These are phyloP conservation scores for Luvunga scandens DNA, from an alignment of 345 rosid genomes.

Conservation along the genomic window DNA sequence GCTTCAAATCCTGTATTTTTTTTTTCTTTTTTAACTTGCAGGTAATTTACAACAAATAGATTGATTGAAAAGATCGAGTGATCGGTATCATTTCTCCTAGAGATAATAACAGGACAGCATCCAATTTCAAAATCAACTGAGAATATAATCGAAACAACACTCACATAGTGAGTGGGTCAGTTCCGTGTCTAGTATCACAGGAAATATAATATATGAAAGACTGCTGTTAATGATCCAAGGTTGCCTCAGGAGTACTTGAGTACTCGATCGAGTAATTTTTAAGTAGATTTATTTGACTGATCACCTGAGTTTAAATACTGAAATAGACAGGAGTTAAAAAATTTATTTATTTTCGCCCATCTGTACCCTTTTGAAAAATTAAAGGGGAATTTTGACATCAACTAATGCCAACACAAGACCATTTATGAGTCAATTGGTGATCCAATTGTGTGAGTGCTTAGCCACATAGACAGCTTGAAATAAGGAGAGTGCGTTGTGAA, in stretches of 20 bases:
- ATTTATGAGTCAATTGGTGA: constrained; percentile 31
- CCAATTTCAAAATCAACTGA: constrained; percentile 11
- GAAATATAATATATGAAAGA: constrained; percentile 35
- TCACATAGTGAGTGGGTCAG: constrained; percentile 36
- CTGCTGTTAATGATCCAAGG: constrained; percentile 28
- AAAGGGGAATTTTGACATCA: constrained; percentile 27
- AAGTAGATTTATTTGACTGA: too few relatives aligned
- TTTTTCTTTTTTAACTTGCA: constrained; percentile 5
- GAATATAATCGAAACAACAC: background rate
- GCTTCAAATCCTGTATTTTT: background rate
- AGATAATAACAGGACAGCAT: constrained; percentile 30
- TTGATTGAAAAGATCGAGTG: constrained; percentile 35
- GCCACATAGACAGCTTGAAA: background rate
- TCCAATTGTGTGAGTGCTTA: constrained; percentile 30
- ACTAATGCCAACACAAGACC: constrained; percentile 30
- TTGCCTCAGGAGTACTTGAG: too few relatives aligned
- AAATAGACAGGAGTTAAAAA: too few relatives aligned
- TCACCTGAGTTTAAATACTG: too few relatives aligned
- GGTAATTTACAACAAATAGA: constrained; percentile 27
- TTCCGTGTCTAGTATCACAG: constrained; percentile 20
- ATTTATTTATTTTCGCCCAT: too few relatives aligned
- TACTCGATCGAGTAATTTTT: too few relatives aligned
- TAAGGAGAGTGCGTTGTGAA: background rate
- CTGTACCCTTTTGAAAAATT: background rate
- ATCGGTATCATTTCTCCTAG: constrained; percentile 41